Percentiles rank a stretch among this genome's conserved stretches.
phyloP scores from a whole-genome alignment of 345 rosid genomes.

The Gossypium australe region DNA sequence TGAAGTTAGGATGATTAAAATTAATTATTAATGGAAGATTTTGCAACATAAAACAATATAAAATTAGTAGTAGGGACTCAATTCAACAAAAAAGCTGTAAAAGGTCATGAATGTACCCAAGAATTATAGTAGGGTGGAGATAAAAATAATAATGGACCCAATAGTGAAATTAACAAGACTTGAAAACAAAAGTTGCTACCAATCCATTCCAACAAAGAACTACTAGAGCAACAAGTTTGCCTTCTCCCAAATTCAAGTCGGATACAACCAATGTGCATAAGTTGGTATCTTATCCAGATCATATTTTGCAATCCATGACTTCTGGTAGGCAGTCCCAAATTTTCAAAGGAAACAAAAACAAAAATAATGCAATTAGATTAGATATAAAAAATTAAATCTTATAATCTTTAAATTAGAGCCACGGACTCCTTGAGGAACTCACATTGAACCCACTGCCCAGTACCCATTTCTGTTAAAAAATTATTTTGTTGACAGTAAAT shows the following conservation, averaged over 20 bases:
- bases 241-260: not conserved
- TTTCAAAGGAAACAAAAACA: not conserved
- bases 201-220: too few relatives aligned
- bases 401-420: not conserved
- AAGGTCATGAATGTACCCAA: too few relatives aligned
- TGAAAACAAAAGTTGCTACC: too few relatives aligned
- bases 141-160: too few relatives aligned
- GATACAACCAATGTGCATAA: not conserved
- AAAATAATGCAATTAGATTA: not conserved
- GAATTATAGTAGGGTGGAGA: too few relatives aligned
- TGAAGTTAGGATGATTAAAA: too few relatives aligned
- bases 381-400: not conserved
- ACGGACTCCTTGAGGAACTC: not conserved
- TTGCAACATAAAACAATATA: too few relatives aligned
- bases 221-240: too few relatives aligned
- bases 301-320: not conserved
- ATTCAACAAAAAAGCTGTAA: too few relatives aligned
- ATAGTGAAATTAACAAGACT: too few relatives aligned
- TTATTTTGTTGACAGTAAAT: not conserved
- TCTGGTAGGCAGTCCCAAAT: not conserved
- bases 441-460: not conserved
- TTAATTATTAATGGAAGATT: too few relatives aligned
- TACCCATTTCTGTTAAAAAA: not conserved
- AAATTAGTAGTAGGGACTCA: too few relatives aligned
- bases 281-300: not conserved